Base-by-base conservation (phyloP, 352 stramenopile genomes). In the Poterioochromonas sp. region DNA sequence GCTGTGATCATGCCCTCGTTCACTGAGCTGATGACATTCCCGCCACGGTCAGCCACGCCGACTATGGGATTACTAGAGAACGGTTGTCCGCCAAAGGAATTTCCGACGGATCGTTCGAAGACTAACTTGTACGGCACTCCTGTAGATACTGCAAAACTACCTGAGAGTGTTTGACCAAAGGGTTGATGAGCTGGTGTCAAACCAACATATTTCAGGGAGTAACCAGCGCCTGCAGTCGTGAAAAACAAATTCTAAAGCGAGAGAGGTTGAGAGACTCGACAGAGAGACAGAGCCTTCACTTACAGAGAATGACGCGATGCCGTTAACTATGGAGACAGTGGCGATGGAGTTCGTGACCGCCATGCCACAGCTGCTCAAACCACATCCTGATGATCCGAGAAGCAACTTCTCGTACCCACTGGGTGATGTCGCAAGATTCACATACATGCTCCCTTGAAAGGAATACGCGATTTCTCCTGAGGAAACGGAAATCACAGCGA, bases 321-420 rank as follows among this genome's bases (percentile, higher is more conserved):
- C 69, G 37, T 76, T 68, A 26, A 76, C 32, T 5, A 76, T 68
- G 3, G 69, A 62, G 18, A 35, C 34, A 37, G 43, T 34, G 2
- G 44, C 69, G 11, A 60, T 39, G 32, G 43, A 68, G 3, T 35
- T 35, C 34, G n/a, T n/a, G 5, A 76, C 44, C 18, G 12, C n/a
- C 3, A 29, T 37, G 12, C 29, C 69, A 43, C 69, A 76, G 12
- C 37, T 64, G 11, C 5, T 34, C 39, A 76, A 22, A 43, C 26
- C n/a, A 29, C 69, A 76, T 15, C 37, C 62, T 26, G 29, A 20
- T 34, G 12, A 22, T 12, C 69, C 69, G n/a, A 37, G 22, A 29
- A 68, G 69, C 11, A 76, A 18, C 11, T 34, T 40, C 18, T 76
- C 69, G 69, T 76, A 76, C 3, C 69, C 69, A 22, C 12, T 63